Evolutionary conservation across 352 stramenopile species (phyloP).

Genomic region (Plasmopara muralis): DNA sequence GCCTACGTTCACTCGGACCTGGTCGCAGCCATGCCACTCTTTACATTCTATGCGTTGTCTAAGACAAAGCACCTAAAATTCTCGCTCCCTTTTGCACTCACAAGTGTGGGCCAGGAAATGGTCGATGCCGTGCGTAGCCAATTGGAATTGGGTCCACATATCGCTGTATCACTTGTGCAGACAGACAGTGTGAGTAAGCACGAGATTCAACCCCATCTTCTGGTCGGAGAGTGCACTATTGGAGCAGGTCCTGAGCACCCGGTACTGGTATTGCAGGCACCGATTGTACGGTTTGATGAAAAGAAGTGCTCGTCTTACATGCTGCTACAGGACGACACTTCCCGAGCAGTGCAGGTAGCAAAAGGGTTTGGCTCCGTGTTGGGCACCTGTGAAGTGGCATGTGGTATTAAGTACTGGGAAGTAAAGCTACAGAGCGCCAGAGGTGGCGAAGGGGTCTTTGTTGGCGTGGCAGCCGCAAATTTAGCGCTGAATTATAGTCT

Average conservation of each 20-base stretch:
- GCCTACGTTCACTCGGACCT: slow-evolving; percentile 58
- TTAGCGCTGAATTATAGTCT: slow-evolving; percentile 53
- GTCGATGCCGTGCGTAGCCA: slow-evolving; percentile 46
- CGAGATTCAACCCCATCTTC: slow-evolving; percentile 48
- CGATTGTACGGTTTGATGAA: slow-evolving; percentile 53
- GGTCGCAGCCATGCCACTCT: slow-evolving; percentile 49
- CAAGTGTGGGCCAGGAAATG: slow-evolving; percentile 43
- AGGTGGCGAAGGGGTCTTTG: slow-evolving; percentile 62
- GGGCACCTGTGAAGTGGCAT: slow-evolving; percentile 43
- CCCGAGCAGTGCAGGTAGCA: slow-evolving; percentile 42
- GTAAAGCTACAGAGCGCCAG: slow-evolving; percentile 45
- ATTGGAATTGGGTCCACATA: slow-evolving; percentile 41
- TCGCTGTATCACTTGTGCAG: slow-evolving; percentile 61
- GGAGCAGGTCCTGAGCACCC: slow-evolving; percentile 51
- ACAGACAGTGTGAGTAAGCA: slow-evolving; percentile 69
- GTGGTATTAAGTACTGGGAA: slow-evolving; percentile 82
- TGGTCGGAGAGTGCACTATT: slow-evolving; percentile 63
- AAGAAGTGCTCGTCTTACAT: slow-evolving; percentile 56
- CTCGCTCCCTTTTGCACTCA: slow-evolving; percentile 49
- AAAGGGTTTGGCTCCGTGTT: slow-evolving; percentile 63
- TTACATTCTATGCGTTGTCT: slow-evolving; percentile 73
- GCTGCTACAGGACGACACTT: slow-evolving; percentile 47
- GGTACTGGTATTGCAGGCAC: slow-evolving; percentile 64
- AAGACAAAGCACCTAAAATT: slow-evolving; percentile 66
- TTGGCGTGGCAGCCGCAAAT: slow-evolving; percentile 51